Conservation (phyloP, 805 yeast genomes). For the Pichia ethanolica region DNA sequence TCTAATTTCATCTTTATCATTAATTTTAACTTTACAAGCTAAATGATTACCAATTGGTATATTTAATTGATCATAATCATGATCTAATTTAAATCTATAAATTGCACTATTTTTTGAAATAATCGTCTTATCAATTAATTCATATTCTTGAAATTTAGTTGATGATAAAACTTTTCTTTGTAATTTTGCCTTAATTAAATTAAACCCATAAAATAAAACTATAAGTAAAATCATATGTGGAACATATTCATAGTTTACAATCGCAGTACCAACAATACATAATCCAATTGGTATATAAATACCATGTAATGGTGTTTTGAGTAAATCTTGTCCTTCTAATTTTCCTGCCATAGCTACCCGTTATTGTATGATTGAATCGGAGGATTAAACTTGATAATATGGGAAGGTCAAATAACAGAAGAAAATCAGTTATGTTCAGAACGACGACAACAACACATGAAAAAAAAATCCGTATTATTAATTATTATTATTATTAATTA, state of each 20-base stretch:
- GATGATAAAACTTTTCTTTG: constrained; percentile 36
- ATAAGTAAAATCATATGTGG: constrained; percentile 38
- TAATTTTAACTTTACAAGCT: constrained; percentile 43
- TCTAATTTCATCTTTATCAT: constrained; percentile 49
- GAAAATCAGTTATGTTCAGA: too few species aligned
- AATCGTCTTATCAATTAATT: constrained; percentile 66
- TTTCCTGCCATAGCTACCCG: constrained; percentile 1
- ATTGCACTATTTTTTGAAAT: constrained; percentile 66
- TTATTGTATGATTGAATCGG: neutral
- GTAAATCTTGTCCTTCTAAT: constrained; percentile 34
- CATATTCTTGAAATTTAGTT: constrained; percentile 56
- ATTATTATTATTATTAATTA: too few species aligned
- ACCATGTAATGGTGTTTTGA: constrained; percentile 69
- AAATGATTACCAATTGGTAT: constrained; percentile 74
- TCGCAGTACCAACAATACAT: constrained; percentile 50
- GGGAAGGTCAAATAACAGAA: too few species aligned
- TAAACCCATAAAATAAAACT: constrained; percentile 30
- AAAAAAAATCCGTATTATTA: too few species aligned
- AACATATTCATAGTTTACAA: constrained; percentile 43
- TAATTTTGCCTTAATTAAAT: constrained; percentile 30
- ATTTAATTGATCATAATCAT: constrained; percentile 52
- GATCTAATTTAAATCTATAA: constrained; percentile 59
- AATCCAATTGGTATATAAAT: constrained; percentile 62
- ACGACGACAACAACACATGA: too few species aligned
- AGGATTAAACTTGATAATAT: too few species aligned